phyloP scores from a whole-genome alignment of 2,329 filamentous ascomycete species.

The Neonectria punicea region DNA sequence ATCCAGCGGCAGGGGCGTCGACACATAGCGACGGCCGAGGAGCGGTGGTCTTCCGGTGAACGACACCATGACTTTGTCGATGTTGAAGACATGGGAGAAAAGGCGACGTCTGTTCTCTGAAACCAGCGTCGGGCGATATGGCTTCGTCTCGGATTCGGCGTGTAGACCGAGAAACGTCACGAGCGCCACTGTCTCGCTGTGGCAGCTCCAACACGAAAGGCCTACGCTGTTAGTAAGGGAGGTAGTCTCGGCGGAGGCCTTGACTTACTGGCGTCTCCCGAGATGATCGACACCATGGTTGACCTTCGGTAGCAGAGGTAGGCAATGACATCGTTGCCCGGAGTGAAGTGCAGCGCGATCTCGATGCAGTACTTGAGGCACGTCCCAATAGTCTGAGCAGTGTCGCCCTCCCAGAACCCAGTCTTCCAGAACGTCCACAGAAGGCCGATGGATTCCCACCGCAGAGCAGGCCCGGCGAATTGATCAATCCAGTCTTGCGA shows the following conservation, averaged over 20 bases:
- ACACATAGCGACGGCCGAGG: conserved; percentile 62
- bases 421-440: conserved; percentile 45
- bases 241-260: rapidly evolving
- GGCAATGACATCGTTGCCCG: conserved; percentile 52
- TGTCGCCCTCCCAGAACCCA: neutral
- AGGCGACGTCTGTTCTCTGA: conserved; percentile 48
- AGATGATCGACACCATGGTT: conserved; percentile 51
- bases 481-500: conserved; percentile 52
- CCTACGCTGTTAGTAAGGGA: conserved; percentile 38
- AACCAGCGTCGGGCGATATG: conserved; percentile 47
- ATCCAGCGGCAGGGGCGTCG: conserved; percentile 65
- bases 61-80: conserved; percentile 62
- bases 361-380: conserved; percentile 48
- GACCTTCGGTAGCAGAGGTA: conserved; percentile 49
- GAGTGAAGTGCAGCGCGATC: conserved; percentile 40
- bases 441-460: conserved; percentile 57
- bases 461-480: conserved; percentile 50
- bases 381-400: conserved; percentile 8
- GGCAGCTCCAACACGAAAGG: conserved; percentile 51
- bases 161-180: conserved; percentile 52
- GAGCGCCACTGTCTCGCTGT: conserved; percentile 51
- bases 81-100: conserved; percentile 50
- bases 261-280: conserved; percentile 53
- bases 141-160: conserved; percentile 34
- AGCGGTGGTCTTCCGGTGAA: conserved; percentile 67